Base-by-base conservation (phyloP, 257 asterid genomes). In the Ligustrum vulgare region DNA sequence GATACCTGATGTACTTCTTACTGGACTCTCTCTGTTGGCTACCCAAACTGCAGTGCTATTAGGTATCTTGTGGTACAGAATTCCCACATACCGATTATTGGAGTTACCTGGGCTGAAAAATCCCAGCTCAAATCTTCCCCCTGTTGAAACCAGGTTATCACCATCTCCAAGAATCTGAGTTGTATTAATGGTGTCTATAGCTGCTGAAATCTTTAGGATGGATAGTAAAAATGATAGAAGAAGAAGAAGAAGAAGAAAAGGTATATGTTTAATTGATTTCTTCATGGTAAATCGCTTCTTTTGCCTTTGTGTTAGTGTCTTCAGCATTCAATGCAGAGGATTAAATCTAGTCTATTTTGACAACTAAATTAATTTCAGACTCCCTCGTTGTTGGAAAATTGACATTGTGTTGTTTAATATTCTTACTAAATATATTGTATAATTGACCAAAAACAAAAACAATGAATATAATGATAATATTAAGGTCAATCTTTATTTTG, bases 81-180 rank as follows among this genome's bases (percentile, higher is more conserved):
- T 78, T 20, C 81, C 77, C 16, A 56, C 64, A 8, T 56, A 56
- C 3, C 64, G 64, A 56, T 56, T 20, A 9, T 56, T n/a, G 32
- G 64, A 56, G 1, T 8, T 56, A 2, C 69, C 79, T 1, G 73
- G 80, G 41, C 51, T 71, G 72, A 86, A 81, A 73, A 82, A 80
- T 7, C 87, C 89, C 77, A 85, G 49, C 22, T 76, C 80, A 51
- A 78, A 85, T 7, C 5, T 73, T 7, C 81, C 82, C 9, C 67
- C 73, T 0, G 88, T 56, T 51, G 91, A 87, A 36, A 84, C 33
- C 16, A 83, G 15, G 8, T 83, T 81, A 6, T 77, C 72, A 1
- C 87, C 84, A 77, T 86, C 86, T 71, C 25, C 66, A 1, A 82
- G 32, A 8, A 72, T 54, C 20, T 51, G 77, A 31, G 25, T 41